Evolutionary conservation across 2,329 filamentous ascomycete genomes (phyloP), one percentile per base, ranked within the genome.

Genomic region (Alternaria incomplexa): DNA sequence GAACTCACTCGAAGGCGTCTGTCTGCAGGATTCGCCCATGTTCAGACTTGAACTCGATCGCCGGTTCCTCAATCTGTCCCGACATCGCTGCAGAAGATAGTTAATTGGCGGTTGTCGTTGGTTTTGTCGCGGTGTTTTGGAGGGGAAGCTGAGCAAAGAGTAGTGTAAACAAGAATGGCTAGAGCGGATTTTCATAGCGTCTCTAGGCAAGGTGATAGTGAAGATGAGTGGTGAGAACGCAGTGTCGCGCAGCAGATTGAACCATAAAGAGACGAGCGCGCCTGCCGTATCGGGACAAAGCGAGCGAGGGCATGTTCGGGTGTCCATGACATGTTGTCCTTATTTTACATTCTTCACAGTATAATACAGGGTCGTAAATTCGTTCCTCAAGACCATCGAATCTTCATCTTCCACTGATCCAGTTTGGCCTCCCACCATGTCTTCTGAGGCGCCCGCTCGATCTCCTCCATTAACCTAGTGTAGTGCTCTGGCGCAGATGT

Each of bases 351-450:
- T 51, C 22, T 48, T 57, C 47, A 54, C 56, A 54, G 17, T 62
- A 59, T 62, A 36, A 17, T 62, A 62, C 56, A 63, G 8, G 22
- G 26, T 52, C 51, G 17, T 60, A 23, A 26, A 4, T 23, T 47
- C 40, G 5, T 51, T 20, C 26, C 17, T 56, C 65, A 79, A 62
- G 70, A 60, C 71, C 73, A 80, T 45, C 78, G 65, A 56, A 81
- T 73, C 71, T 77, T 77, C 67, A 73, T 75, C 70, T 77, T 79
- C 79, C 77, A 80, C 66, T 76, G 69, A 23, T 79, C 77, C 36
- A 77, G 20, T 59, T 74, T 78, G 5, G 77, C 71, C 68, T 73
- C 57, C 67, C 72, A 73, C 79, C 77, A 80, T 22, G 66, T 73
- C 69, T 78, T 77, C 22, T 66, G 65, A 8, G 79, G 78, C 55